A percentile compares a stretch with the other conserved stretches of the same genome.
These are phyloP conservation scores for Thymus quinquecostatus DNA, from an alignment of 257 asterid species.

Conservation along the genomic window DNA sequence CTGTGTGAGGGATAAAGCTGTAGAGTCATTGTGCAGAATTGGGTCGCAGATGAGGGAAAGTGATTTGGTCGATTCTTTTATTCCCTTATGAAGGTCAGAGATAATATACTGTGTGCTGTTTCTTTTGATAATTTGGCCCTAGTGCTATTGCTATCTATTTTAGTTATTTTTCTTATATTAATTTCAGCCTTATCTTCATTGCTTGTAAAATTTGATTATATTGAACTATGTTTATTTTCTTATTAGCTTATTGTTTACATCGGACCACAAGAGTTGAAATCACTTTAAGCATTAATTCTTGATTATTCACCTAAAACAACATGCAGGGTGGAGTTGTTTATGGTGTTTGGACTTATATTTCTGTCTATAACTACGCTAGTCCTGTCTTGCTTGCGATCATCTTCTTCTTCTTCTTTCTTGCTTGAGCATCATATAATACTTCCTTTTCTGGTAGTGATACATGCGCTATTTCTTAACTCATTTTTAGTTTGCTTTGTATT, in stretches of 20 bases:
- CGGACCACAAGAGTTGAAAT: slow-evolving; percentile 17
- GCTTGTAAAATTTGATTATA: background rate
- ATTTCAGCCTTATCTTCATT: slow-evolving; percentile 6
- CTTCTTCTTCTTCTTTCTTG: slow-evolving; percentile 18
- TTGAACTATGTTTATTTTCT: background rate
- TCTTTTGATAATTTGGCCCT: background rate
- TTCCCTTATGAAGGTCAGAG: slow-evolving; percentile 58
- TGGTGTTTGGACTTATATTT: background rate
- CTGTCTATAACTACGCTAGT: slow-evolving; percentile 6
- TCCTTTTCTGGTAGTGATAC: slow-evolving; percentile 13
- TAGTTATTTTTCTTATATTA: background rate
- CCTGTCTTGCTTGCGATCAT: slow-evolving; percentile 12
- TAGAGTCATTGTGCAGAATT: slow-evolving; percentile 63
- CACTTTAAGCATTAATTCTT: slow-evolving; percentile 5
- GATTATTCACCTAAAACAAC: background rate
- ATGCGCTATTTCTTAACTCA: background rate
- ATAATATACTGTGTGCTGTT: background rate
- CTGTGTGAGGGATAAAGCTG: slow-evolving; percentile 74
- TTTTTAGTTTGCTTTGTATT: no score
- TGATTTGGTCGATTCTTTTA: slow-evolving; percentile 55
- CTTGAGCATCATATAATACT: background rate
- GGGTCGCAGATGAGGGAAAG: slow-evolving; percentile 74
- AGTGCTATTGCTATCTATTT: no score
- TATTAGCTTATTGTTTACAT: background rate
- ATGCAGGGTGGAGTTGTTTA: slow-evolving; percentile 7